Evolutionary conservation across 108 stramenopile species (phyloP), one percentile per base, ranked within the genome.

Genomic region (Schizochytrium sp.): DNA sequence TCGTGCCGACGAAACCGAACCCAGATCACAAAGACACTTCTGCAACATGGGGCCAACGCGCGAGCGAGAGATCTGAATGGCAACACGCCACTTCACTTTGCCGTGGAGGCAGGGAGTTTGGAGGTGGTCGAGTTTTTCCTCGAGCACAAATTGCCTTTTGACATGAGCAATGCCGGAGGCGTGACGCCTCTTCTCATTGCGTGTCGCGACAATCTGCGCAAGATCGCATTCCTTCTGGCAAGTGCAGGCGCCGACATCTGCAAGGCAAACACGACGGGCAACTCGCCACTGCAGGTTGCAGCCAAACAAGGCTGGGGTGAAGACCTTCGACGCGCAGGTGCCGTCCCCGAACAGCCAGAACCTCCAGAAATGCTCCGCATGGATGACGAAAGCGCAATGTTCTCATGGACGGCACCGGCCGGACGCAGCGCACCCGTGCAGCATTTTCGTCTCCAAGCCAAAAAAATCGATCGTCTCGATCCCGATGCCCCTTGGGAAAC

Each of bases 391-490:
- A 28, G 28, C 23, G 76, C 76, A 12, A 83, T 25, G 51, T 83
- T 83, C 51, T 6, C 45, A 2, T 83, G 76, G 76, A 47, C 45
- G 3, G 51, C 76, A 1, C 76, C 76, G 28, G 76, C 76, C 51
- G 76, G 76, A 25, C 76, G 76, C n/a, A 83, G 76, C 76, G 76
- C 76, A 16, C 76, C 76, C 19, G 76, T 83, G n/a, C 48, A 83
- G 19, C 51, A 83, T 45, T 83, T 83, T 83, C 76, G 76, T 12
- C 51, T 83, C 45, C 76, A 83, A 23, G 76, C 51, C 19, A 83
- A 53, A 23, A 83, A 4, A 45, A 83, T 83, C 28, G 76, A 83
- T 53, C 45, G 76, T 12, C 51, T 83, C 2, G 3, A 83, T 18
- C 76, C 76, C 12, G 76, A 83, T 45, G 76, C 45, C 1, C 76